Base-by-base conservation (phyloP, 2,329 filamentous ascomycete species). In the Thermomyces lanuginosus region DNA sequence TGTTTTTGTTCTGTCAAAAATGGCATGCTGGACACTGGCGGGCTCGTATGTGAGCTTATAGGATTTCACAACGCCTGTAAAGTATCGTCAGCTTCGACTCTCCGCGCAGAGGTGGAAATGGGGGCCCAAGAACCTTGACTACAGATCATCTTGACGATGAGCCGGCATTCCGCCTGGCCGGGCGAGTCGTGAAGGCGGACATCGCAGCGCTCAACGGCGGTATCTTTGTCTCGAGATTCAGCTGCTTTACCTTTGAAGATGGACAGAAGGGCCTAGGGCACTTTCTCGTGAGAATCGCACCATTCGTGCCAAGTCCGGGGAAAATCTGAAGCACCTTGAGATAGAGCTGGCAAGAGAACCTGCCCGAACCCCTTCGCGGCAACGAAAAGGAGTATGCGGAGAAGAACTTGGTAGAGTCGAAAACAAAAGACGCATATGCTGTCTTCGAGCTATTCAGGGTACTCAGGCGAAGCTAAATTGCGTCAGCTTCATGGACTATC, bases 41-140 rank as follows among this genome's bases (percentile, higher is more conserved):
- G 68, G 56, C 43, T 76, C 71, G 38, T 75, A 76, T 0, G 65
- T 73, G 30, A 76, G 52, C 34, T 65, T 69, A 45, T 72, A 75
- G 2, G 66, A 73, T 45, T 73, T 75, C 16, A 70, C 66, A 24
- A 75, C 66, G 4, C 70, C 69, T 60, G 33, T 5, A 38, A 22
- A 21, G 15, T 9, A 17, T 17, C n/a, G 20, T 18, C 11, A 19
- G 11, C 14, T 18, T 2, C 8, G 11, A 12, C 5, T 8, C 5
- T 3, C 4, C 10, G 10, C 16, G 16, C 14, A 3, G n/a, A n/a
- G 9, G n/a, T 3, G 2, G 2, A 17, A 19, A 21, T 6, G 6
- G 4, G 17, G 6, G 10, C 16, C 10, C 9, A 16, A 11, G 8
- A 45, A 65, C 65, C 66, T 37, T 72, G 64, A 28, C 64, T 67